Conservation (phyloP, 2,329 filamentous ascomycete species). For the Meredithiella fracta region DNA sequence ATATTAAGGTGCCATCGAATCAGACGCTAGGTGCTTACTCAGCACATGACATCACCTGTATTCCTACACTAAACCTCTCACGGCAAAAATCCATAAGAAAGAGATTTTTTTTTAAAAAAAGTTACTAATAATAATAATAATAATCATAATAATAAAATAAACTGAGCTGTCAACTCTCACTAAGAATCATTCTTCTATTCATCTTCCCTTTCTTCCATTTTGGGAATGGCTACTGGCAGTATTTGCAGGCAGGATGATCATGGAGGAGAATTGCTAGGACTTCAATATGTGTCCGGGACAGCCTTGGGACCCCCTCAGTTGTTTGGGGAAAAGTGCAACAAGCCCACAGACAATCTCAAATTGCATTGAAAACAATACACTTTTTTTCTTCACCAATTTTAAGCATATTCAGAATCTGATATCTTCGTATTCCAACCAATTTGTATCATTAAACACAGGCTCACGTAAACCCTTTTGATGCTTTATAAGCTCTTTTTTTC, state of each 20-base stretch:
- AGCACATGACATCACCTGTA: neutral
- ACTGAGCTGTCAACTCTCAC: neutral
- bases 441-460: too few relatives aligned
- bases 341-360: too few relatives aligned
- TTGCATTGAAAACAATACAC: too few relatives aligned
- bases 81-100: neutral
- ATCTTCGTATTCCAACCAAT: too few relatives aligned
- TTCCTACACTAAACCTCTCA: neutral
- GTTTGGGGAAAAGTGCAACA: too few relatives aligned
- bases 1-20: neutral
- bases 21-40: neutral
- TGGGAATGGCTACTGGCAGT: constrained; percentile 7
- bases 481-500: too few relatives aligned
- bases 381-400: too few relatives aligned
- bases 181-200: neutral
- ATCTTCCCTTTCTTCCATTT: neutral
- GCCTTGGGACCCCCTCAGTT: too few relatives aligned
- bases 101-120: neutral
- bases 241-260: constrained; percentile 10
- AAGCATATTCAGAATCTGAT: too few relatives aligned
- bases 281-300: neutral
- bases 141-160: neutral
- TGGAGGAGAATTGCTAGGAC: constrained; percentile 1
- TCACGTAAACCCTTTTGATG: too few relatives aligned
- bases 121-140: neutral